These are phyloP conservation scores for Lentinula sp. DNA, from an alignment of 768 basidiomycete species.

Conservation along the genomic window DNA sequence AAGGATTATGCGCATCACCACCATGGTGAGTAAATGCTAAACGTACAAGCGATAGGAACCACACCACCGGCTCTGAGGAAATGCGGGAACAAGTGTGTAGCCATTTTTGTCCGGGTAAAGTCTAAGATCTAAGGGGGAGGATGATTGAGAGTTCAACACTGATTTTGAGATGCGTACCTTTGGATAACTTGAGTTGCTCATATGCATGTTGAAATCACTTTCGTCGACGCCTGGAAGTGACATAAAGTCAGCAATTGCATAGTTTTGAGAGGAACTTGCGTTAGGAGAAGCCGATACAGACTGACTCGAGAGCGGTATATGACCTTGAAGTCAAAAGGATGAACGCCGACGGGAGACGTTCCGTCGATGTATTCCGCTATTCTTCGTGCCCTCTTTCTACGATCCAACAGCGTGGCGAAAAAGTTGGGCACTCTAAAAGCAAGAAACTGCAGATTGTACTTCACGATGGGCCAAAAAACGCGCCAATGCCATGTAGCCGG, in stretches of 20 bases:
- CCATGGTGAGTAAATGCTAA: not conserved
- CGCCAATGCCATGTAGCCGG: constrained; percentile 5
- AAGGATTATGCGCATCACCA: not conserved
- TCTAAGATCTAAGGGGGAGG: constrained; percentile 23
- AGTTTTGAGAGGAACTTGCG: not conserved
- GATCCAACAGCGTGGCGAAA: not conserved
- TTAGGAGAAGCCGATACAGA: not conserved
- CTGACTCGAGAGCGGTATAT: constrained; percentile 3
- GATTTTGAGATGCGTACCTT: constrained; percentile 1
- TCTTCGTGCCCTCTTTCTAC: not conserved
- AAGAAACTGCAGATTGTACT: not conserved
- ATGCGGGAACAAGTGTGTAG: constrained; percentile 46
- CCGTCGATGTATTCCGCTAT: not conserved
- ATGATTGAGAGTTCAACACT: not conserved
- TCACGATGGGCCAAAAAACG: constrained; percentile 5
- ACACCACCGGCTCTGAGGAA: constrained; percentile 56
- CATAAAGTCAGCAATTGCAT: not conserved
- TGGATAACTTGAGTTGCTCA: constrained; percentile 10
- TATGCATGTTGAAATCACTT: constrained; percentile 10
- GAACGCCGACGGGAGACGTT: constrained; percentile 1
- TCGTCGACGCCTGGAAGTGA: constrained; percentile 7
- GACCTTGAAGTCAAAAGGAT: constrained; percentile 1
- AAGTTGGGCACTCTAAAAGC: not conserved
- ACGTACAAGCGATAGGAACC: constrained; percentile 49
- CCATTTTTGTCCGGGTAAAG: constrained; percentile 39